Evolutionary conservation across 495 filamentous ascomycete genomes (phyloP), one percentile per base, ranked within the genome.

Genomic region (Aspergillus heteromorphus): DNA sequence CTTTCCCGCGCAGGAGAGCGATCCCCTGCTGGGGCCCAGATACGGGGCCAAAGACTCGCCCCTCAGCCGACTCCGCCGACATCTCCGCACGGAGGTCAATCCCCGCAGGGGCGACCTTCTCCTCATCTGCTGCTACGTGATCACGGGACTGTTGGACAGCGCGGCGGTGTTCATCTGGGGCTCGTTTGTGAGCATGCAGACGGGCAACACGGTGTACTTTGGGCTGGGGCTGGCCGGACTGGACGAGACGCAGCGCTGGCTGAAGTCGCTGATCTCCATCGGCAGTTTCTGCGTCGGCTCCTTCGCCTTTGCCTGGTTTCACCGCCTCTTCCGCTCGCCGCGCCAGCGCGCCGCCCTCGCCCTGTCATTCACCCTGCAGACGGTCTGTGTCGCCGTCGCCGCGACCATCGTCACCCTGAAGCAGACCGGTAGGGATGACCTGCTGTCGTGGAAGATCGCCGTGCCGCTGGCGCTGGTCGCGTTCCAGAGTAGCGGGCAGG

Each of bases 101-200:
- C 74, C 80, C 0, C 68, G 76, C 23, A 75, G 79, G 66, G 81
- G 80, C 19, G 85, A 89, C 58, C 27, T 85, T 0, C 56, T 87
- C 11, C 73, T 91, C 7, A 73, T 89, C 2, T 67, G 78, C 48
- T 86, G 84, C 67, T 89, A 88, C 58, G 68, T 86, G 52, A 85
- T 87, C 65, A 91, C 86, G 8, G 87, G 87, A 2, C 69, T 91
- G 0, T 76, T 91, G 6, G 87, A 91, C 64, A 86, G 83, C 73
- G 79, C 85, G 1, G 80, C 85, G 8, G 82, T 87, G 45, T 83
- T 81, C 21, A 84, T 84, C 20, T 89, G 87, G 87, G 86, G 86
- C 11, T 82, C 83, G 1, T 89, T 91, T 60, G 86, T 87, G 20
- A 86, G 82, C 59, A 89, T 91, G 87, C 86, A 91, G 62, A 89